Percentiles rank a stretch among this genome's conserved stretches.
Evolutionary conservation across 1,139 yeast species (phyloP).

Genomic region (Yamadazyma siamensis): DNA sequence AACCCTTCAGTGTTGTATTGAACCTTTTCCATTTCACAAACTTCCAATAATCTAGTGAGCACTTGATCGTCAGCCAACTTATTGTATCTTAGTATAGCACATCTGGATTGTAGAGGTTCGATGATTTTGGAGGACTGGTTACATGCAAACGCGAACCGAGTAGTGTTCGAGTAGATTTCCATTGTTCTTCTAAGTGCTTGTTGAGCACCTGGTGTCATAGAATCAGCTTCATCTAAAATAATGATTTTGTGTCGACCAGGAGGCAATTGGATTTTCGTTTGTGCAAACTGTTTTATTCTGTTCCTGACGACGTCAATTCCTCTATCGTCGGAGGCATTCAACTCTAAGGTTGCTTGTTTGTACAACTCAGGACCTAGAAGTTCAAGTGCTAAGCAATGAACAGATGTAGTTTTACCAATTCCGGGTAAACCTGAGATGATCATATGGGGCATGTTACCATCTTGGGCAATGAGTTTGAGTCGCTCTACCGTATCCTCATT

Average conservation of each 20-base stretch:
- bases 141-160: constrained; percentile 97
- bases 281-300: constrained; percentile 54
- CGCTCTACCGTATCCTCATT: constrained; percentile 88
- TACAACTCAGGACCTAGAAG: constrained; percentile 67
- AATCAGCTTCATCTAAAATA: constrained; percentile 92
- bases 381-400: constrained; percentile 86
- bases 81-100: constrained; percentile 87
- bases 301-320: constrained; percentile 49
- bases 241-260: constrained; percentile 75
- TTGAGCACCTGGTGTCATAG: constrained; percentile 99
- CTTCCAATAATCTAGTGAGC: constrained; percentile 68
- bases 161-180: constrained; percentile 92
- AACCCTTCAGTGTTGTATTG: constrained; percentile 86
- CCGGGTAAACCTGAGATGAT: constrained; percentile 95
- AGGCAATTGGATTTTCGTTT: constrained; percentile 66
- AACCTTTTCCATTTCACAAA: constrained; percentile 67
- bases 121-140: constrained; percentile 91
- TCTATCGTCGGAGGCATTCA: constrained; percentile 53
- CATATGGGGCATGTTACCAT: constrained; percentile 97
- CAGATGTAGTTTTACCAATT: constrained; percentile 93
- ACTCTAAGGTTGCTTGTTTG: constrained; percentile 81
- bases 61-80: constrained; percentile 84
- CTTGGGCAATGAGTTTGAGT: constrained; percentile 76
- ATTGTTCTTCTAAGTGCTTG: constrained; percentile 95
- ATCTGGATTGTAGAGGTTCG: constrained; percentile 94